Evolutionary conservation across 768 basidiomycete genomes (phyloP), one percentile per base, ranked within the genome.

Genomic region (Lactarius hatsudake): DNA sequence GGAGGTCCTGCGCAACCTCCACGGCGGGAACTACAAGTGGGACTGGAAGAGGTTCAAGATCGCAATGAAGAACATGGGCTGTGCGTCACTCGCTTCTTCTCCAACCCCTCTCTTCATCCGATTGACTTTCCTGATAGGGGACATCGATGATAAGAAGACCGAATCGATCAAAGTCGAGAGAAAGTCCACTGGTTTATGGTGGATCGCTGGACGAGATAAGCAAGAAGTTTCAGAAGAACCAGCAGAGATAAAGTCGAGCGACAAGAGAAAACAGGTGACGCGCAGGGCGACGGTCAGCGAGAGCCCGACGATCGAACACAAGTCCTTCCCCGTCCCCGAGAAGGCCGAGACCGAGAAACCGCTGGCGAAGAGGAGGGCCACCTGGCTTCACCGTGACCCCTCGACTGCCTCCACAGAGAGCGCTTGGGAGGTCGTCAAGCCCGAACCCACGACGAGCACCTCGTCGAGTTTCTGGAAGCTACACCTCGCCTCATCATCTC

Each of bases 31-130:
- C 71, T 92, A 92, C 73, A 81, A 85, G 59, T 93, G 91, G 91
- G 87, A 83, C 68, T 93, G 91, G 91, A 90, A 91, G 79, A 89
- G 86, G 71, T 93, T 88, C 79, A 86, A 83, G 77, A 80, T 89
- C 62, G 91, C 90, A 4, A 87, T 93, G 85, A 78, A 81, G 66
- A 92, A 86, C 75, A 89, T 93, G 89, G 88, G 90, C 55, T 92
- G 91, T 92, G 72, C 75, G 91, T 82, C 36, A 36, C 51, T 67
- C 26, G 34, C 42, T 56, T 10, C 42, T 56, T 10, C 28, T 9
- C 18, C 34, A 7, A 5, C 42, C 43, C 9, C 18, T 20, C 18
- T 20, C n/a, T 28, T 54, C 7, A 9, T 53, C 7, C 6, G 15
- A 53, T 40, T 65, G 60, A 59, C 28, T 34, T 30, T 64, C 54